Evolutionary conservation across 805 yeast species (phyloP).

Genomic region (Candida wancherniae): DNA sequence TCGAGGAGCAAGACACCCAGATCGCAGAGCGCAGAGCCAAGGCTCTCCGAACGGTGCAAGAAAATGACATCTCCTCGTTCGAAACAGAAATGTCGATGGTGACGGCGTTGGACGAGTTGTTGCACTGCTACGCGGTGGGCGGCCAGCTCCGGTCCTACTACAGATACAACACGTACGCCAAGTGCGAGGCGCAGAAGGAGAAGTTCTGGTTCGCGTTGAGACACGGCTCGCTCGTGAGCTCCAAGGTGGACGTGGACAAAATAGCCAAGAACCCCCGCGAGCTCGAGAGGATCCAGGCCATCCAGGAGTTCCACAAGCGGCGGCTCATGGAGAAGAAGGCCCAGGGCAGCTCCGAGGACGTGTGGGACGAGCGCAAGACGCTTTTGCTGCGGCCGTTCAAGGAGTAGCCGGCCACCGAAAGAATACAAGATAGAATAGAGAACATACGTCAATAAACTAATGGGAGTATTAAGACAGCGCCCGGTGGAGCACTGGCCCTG

Average conservation of each 20-base stretch:
- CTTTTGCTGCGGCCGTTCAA: slow-evolving; percentile 37
- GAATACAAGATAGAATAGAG: no score
- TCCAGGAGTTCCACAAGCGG: slow-evolving; percentile 69
- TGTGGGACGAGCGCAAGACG: slow-evolving; percentile 58
- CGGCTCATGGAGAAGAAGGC: slow-evolving; percentile 56
- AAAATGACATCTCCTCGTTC: slow-evolving; percentile 18
- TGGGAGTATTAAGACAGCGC: no score
- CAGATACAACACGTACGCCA: slow-evolving; percentile 71
- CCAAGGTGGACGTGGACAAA: slow-evolving; percentile 31
- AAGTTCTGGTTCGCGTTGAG: slow-evolving; percentile 78
- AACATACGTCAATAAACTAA: no score
- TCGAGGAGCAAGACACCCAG: slow-evolving; percentile 12
- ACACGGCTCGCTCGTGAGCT: slow-evolving; percentile 35
- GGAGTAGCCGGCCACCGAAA: no score
- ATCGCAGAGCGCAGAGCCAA: slow-evolving; percentile 12
- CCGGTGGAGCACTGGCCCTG: no score
- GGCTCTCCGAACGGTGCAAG: slow-evolving; percentile 13
- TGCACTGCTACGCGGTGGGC: slow-evolving; percentile 84
- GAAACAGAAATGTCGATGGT: slow-evolving; percentile 39
- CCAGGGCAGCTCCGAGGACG: slow-evolving; percentile 75
- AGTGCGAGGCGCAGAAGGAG: slow-evolving; percentile 64
- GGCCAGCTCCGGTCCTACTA: slow-evolving; percentile 85
- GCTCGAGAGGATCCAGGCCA: slow-evolving; percentile 42
- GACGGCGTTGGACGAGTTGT: slow-evolving; percentile 82
- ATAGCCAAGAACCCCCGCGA: slow-evolving; percentile 38